Base-by-base conservation (phyloP, 371 early-diverging fungal genomes). In the Apophysomyces sp. region DNA sequence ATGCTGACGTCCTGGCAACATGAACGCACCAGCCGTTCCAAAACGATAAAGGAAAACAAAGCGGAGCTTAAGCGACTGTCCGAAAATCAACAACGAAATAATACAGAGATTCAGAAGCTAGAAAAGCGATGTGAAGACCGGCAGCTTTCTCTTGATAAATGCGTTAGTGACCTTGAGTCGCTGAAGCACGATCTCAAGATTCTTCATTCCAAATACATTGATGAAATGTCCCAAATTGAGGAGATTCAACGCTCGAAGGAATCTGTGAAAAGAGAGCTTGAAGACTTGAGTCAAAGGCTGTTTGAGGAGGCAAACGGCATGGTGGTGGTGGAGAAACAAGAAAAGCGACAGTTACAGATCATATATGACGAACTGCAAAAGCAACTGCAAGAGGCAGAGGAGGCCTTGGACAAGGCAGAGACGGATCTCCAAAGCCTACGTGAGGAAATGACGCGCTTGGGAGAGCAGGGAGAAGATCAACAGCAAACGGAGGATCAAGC, bases 281-380 rank as follows among this genome's bases (percentile, higher is more conserved):
- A 92, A 67, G 92, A 90, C 30, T 69, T 92, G 27, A 85, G 88
- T 7, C 74, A 81, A 63, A 79, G 76, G 31, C 74, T 97, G 30
- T 96, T 97, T 76, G 93, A 95, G 62, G 92, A 95, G 69, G 97
- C 95, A 15, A 93, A 95, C 58, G 79, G 70, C 1, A 85, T 96
- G 86, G 94, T 97, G 7, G 82, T 89, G 0, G 67, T 80, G 0
- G 96, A 95, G 65, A 83, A 89, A 41, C 62, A 85, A 40, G 77
- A 84, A 51, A 69, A 84, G 37, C 67, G 78, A 13, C 40, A 55
- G 60, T 77, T 61, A 71, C 76, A 81, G 55, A 80, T 80, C 32
- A 64, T 83, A n/a, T 74, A 81, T 41, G 84, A 83, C 55, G 78
- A 84, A 56, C 80, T 88, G 28, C 77, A 84, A 62, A 59, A 68